Conservation (phyloP, 2,329 filamentous ascomycete genomes). For the Fusarium drepaniforme region DNA sequence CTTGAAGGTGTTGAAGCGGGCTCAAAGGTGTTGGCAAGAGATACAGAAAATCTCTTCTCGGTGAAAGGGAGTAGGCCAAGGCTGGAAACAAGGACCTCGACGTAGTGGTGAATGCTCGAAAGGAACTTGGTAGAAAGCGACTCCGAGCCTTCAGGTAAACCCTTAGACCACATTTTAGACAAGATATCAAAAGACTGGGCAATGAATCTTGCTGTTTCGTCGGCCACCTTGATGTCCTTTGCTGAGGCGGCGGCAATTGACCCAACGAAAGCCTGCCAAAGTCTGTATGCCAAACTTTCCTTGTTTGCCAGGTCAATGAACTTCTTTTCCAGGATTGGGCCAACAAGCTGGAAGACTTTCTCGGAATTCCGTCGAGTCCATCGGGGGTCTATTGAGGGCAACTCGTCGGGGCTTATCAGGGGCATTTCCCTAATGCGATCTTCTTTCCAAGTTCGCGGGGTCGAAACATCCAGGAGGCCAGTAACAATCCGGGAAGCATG, state of each 20-base stretch:
- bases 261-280: slow-evolving; percentile 73
- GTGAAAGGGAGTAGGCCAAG: slow-evolving; percentile 73
- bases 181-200: slow-evolving; percentile 78
- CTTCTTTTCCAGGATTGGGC: slow-evolving; percentile 69
- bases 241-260: slow-evolving; percentile 76
- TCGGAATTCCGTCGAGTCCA: slow-evolving; percentile 84
- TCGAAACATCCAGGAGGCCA: slow-evolving; percentile 73
- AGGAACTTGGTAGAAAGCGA: slow-evolving; percentile 63
- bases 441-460: slow-evolving; percentile 77
- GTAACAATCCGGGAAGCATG: slow-evolving; percentile 78
- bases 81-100: slow-evolving; percentile 61
- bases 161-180: slow-evolving; percentile 72
- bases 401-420: slow-evolving; percentile 74
- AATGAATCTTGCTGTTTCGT: slow-evolving; percentile 85
- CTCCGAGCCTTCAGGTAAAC: slow-evolving; percentile 57
- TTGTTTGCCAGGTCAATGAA: slow-evolving; percentile 73
- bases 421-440: slow-evolving; percentile 74
- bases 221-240: slow-evolving; percentile 91
- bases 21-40: slow-evolving; percentile 67
- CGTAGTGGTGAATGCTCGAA: slow-evolving; percentile 63
- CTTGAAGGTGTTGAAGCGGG: slow-evolving; percentile 76
- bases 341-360: slow-evolving; percentile 73
- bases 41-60: slow-evolving; percentile 68
- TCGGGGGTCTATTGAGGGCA: slow-evolving; percentile 86
- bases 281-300: slow-evolving; percentile 62